Evolutionary conservation across 345 rosid species (phyloP), one percentile per base, ranked within the genome.

Genomic region (Sisymbrium irio): DNA sequence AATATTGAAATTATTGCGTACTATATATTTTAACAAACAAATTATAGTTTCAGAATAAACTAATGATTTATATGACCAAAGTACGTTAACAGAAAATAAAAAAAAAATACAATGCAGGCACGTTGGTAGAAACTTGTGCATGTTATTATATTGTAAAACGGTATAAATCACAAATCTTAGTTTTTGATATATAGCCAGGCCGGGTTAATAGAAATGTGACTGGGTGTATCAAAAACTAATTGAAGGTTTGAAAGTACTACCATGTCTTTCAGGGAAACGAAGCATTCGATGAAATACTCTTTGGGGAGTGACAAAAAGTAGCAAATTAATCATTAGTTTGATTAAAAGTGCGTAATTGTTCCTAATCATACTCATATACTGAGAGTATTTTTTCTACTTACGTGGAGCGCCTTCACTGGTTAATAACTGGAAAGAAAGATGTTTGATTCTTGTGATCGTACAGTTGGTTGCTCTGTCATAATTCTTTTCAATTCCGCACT

Each of bases 291-390:
- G 45, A 57, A 44, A 20, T 22, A 14, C 35, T 69, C 56, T 45
- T 44, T 69, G 65, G 65, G 15, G 65, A 58, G 50, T 71, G 60
- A 17, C 60, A 49, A 49, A 50, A 39, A 39, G 51, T 59, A 36
- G 4, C 14, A 27, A 72, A 37, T 9, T 39, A 50, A 68, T 68
- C 58, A 75, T 68, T 68, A 68, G 56, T 42, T 61, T 53, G 51
- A 51, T 68, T 61, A 61, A 68, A 67, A 68, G 79, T 69, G 63
- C 12, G 64, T 68, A 68, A 75, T 53, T 68, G 56, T 75, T 68
- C 46, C 58, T 61, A 75, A 75, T 75, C 47, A 42, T 22, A 54
- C 17, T 41, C 54, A 67, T 41, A 67, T 41, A 75, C 30, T 41
- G 62, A 59, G 46, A 3, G 15, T 6, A 19, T 28, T 30, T 49